Evolutionary conservation across 805 yeast species (phyloP), one percentile per base, ranked within the genome.

Genomic region (Starmerella davenportii): DNA sequence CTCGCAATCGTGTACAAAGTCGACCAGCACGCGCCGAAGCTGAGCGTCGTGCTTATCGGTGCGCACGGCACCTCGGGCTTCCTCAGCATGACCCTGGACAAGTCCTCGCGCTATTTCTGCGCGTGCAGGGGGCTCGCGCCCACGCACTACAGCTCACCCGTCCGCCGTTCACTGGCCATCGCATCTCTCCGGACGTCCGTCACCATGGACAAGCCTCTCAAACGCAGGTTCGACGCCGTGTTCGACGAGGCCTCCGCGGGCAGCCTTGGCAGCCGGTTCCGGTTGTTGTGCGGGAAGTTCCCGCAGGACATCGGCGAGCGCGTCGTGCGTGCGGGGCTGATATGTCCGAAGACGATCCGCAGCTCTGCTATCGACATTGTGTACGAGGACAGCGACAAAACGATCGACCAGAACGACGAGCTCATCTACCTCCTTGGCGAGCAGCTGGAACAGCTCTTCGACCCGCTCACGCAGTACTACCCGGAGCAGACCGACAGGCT

Each of bases 391-490:
- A 55, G 64, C 11, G 68, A 64, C 37, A 52, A 49, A 2, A 63
- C 67, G 2, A 65, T 72, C 19, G 80, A 78, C 34, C 61, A 68
- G 14, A 87, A 85, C 56, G 84, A 85, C 51, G 71, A 66, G 41
- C 55, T 87, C 17, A 95, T 84, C 0, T 76, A 67, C 43, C 55
- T 77, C 27, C 58, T 87, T 4, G 96, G 96, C 1, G 76, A 75
- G 31, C 95, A 85, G 55, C 59, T 81, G 31, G 95, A 85, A 46
- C 87, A 78, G 48, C 58, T 87, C 29, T 87, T 87, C 56, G 92
- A 87, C 51, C 94, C 95, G 1, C 59, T 84, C 39, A 67, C 80
- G 4, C 95, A 85, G 56, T 87, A 87, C 54, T 79, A 92, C 0
- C 96, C 95, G 0, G 95, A 87, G 56, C 72, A 76, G 23, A 72